Evolutionary conservation across 176 grass and related monocot species (phyloP), one percentile per base, ranked within the genome.

Genomic region (Carex myosuroides): DNA sequence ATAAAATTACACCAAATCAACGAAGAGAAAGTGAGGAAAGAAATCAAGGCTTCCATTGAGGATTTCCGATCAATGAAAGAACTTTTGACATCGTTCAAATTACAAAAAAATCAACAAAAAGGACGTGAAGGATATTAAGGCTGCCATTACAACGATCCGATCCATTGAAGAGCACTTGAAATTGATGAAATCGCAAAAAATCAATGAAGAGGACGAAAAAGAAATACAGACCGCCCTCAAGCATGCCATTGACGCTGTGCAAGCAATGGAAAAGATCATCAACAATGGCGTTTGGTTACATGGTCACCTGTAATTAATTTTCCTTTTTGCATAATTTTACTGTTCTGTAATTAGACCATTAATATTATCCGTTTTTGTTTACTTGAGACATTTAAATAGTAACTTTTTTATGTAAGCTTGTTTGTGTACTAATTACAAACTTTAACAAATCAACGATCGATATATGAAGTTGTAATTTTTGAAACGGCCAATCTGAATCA

Each of bases 1-100:
- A 46, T 46, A 46, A 46, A 46, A 46, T 46, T 46, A 21, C 59
- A 67, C 32, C 12, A 67, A 35, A n/a, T 20, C 8, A 71, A 71
- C 6, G 42, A 41, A 8, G 17, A 71, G 8, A 20, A 71, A 3
- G 37, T 71, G 33, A 71, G 4, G 68, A 21, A 20, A 39, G 68
- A 71, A 71, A 71, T 71, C 68, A 71, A 44, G 68, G 68, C 17
- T 10, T 71, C 68, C 16, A 71, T 71, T 44, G 37, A 71, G 39
- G 12, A 71, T n/a, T 71, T 71, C 37, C 37, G 33, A n/a, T 71
- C 68, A 0, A 16, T 44, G 16, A 42, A 71, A 71, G 68, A 71
- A 41, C 6, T 1, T 13, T 42, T 71, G 37, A 46, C 44, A 30
- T 6, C 20, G 68, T 10, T 44, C 17, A 41, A 71, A 44, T 71